Evolutionary conservation across 2,329 filamentous ascomycete species (phyloP), one percentile per base, ranked within the genome.

Genomic region (Pseudodiploospora longispora): DNA sequence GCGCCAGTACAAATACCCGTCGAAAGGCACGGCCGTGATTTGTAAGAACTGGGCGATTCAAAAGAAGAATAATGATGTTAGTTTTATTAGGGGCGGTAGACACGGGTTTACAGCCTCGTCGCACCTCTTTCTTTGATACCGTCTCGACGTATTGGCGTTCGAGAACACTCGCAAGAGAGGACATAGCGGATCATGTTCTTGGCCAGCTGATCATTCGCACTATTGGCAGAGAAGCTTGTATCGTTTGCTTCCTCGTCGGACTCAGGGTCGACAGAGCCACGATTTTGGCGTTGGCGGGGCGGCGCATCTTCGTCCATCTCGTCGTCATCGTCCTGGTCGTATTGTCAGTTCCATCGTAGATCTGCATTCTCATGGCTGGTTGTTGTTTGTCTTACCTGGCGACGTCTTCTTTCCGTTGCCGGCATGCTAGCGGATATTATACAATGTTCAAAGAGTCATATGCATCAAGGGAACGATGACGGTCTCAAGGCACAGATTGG

Each of bases 1-100:
- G 91, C 36, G 91, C 87, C 35, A 76, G 70, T 1, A 78, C 76
- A 57, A 95, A 96, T 4, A 96, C 80, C 9, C 67, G 62, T 59
- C 81, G 89, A 62, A 96, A 97, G 32, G 80, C 70, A 30, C 83
- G 74, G 6, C 79, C 69, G 6, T 82, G 76, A 38, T 81, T 74
- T 12, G 85, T 86, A 7, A 95, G 78, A 1, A 95, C 87, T 81
- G 28, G 3, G 2, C n/a, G 19, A 19, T 19, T 19, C 19, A 19
- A 19, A 19, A 19, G 19, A 19, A 19, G 19, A 19, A 19, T 2
- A 19, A 19, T 19, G 3, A 19, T 10, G 8, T 27, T 4, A n/a
- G 34, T 60, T 27, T 56, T 47, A 32, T 27, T 10, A 3, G 28
- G 34, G 5, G 39, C 36, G 19, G 6, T 28, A 27, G 9, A 30